phyloP scores from a whole-genome alignment of 2,329 filamentous ascomycete genomes.

The Penicillium digitatum region DNA sequence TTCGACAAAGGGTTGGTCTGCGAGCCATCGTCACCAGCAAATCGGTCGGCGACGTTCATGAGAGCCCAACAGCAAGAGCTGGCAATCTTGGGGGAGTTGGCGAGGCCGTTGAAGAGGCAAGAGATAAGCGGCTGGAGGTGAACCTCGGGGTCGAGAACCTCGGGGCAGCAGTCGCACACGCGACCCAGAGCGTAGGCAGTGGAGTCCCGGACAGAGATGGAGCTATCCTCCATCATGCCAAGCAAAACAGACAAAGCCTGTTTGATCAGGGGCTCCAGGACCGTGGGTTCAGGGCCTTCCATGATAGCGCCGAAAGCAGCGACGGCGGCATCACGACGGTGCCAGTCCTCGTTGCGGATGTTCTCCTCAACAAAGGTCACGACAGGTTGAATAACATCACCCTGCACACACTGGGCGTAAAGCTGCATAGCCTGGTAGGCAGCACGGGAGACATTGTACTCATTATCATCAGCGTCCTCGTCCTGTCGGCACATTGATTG shows the following conservation, averaged over 20 bases:
- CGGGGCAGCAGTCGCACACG: slow-evolving; percentile 89
- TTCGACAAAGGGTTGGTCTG: slow-evolving; percentile 77
- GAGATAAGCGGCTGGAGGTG: slow-evolving; percentile 82
- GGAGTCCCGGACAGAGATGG: slow-evolving; percentile 89
- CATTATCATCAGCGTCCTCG: slow-evolving; percentile 91
- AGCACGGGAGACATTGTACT: slow-evolving; percentile 94
- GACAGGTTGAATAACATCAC: slow-evolving; percentile 78
- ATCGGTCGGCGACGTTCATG: slow-evolving; percentile 96
- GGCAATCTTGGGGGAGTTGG: slow-evolving; percentile 93
- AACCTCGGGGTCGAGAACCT: slow-evolving; percentile 78
- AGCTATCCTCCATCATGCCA: slow-evolving; percentile 83
- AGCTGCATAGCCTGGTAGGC: slow-evolving; percentile 96
- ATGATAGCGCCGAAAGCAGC: slow-evolving; percentile 98
- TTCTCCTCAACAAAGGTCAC: slow-evolving; percentile 88
- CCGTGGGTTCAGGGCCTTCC: slow-evolving; percentile 92
- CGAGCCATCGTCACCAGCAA: slow-evolving; percentile 78
- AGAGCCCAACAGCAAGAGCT: slow-evolving; percentile 98
- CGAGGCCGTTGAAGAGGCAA: slow-evolving; percentile 82
- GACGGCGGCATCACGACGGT: slow-evolving; percentile 88
- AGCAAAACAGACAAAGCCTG: slow-evolving; percentile 90
- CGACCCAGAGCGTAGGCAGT: slow-evolving; percentile 93
- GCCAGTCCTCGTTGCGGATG: slow-evolving; percentile 88
- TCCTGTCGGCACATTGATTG: slow-evolving; percentile 92
- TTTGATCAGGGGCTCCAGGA: slow-evolving; percentile 90
- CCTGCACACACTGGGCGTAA: slow-evolving; percentile 86